Base-by-base conservation (phyloP, 495 filamentous ascomycete genomes). In the Xylaria nigripes region DNA sequence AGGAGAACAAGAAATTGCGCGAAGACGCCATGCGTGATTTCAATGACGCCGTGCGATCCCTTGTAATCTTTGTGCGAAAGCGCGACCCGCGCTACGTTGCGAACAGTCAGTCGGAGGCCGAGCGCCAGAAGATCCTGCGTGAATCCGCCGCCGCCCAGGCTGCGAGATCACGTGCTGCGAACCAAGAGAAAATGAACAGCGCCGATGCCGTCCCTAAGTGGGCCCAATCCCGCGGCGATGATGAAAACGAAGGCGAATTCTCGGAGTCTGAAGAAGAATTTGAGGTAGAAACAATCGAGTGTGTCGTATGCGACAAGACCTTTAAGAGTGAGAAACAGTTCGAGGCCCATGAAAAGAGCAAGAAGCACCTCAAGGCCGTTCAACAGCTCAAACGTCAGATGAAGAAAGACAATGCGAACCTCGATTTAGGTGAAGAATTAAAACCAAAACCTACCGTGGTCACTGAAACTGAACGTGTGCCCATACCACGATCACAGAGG, bases 251-350 rank as follows among this genome's bases (percentile, higher is more conserved):
- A 19, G 63, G 67, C 19, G 73, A 72, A 6, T 73, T 73, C 36
- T 73, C 70, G 6, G 51, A 79, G 24, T 68, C 64, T 0, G 74
- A 77, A 2, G 80, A 85, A 21, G 80, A 82, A n/a, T 77, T 79
- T 21, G 74, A 80, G 48, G 60, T 74, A 44, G 83, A 81, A 68
- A 73, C 77, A 60, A 87, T 89, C 51, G 93, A 96, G 64, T 99
- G 93, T 65, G 84, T 97, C 48, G 86, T 87, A 19, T 99, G 93
- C 65, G 78, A 81, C 61, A 99, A 99, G 70, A 85, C 61, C 2
- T 99, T 97, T 76, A 95, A 94, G 66, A 96, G 90, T 52, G 85
- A 95, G 63, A 87, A 86, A 59, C 93, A 96, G 60, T 92, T 83
- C 55, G 83, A 91, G 64, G 82, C 86, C n/a, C 93, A 99, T 62